Conservation (phyloP, 192 early-diverging fungal species). For the Backusella westeae region DNA sequence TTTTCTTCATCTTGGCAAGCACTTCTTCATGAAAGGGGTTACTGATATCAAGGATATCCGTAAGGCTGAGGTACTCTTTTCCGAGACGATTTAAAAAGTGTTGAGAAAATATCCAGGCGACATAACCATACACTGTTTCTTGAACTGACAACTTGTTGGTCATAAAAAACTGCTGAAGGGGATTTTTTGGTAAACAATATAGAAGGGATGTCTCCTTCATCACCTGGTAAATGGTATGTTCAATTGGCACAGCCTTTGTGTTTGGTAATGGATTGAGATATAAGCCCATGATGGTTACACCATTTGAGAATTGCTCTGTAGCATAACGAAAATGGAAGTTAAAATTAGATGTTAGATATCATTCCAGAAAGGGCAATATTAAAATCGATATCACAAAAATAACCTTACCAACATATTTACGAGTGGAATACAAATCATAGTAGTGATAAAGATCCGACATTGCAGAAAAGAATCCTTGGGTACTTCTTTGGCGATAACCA, state of each 20-base stretch:
- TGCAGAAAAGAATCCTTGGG: slow-evolving; percentile 90
- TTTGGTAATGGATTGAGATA: slow-evolving; percentile 88
- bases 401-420: slow-evolving; percentile 87
- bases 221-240: slow-evolving; percentile 87
- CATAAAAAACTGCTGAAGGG: slow-evolving; percentile 94
- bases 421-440: slow-evolving; percentile 92
- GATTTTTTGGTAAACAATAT: slow-evolving; percentile 94
- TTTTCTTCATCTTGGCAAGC: slow-evolving; percentile 96
- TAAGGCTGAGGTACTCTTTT: slow-evolving; percentile 85
- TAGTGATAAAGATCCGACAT: slow-evolving; percentile 98
- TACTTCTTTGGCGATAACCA: slow-evolving; percentile 87
- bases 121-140: slow-evolving; percentile 95
- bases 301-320: slow-evolving; percentile 97
- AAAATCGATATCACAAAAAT: neutral
- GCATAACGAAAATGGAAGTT: neutral
- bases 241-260: slow-evolving; percentile 79
- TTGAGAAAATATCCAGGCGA: slow-evolving; percentile 97
- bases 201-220: slow-evolving; percentile 96
- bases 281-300: slow-evolving; percentile 90
- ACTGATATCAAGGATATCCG: slow-evolving; percentile 73
- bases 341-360: neutral
- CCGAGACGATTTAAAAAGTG: slow-evolving; percentile 99
- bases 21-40: slow-evolving; percentile 91
- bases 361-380: neutral
- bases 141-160: slow-evolving; percentile 90